Evolutionary conservation across 179 eudicot genomes (phyloP).

Genomic region (Spergularia azorica): DNA sequence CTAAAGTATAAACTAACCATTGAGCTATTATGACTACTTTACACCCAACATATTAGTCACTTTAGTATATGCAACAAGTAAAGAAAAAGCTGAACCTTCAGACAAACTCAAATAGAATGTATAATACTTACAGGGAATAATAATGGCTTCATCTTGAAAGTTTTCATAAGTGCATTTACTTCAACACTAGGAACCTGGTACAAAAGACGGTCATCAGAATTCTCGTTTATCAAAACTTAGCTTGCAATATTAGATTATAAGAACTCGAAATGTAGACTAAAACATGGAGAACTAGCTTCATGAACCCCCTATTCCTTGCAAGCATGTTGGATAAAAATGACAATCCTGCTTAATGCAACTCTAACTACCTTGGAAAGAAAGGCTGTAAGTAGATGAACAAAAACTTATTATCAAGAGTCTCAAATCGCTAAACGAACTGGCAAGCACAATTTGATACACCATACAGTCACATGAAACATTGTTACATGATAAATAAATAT

Average conservation of each 20-base stretch:
- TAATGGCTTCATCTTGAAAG: constrained; percentile 96
- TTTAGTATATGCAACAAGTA: neutral
- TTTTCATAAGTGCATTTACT: constrained; percentile 92
- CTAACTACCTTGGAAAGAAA: neutral
- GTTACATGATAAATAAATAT: no score
- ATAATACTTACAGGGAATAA: constrained; percentile 67
- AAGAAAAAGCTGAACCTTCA: neutral
- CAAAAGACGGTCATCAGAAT: constrained; percentile 11
- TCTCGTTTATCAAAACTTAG: neutral
- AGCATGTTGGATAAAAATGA: neutral
- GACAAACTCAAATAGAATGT: neutral
- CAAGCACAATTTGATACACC: no score
- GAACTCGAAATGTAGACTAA: constrained; percentile 9
- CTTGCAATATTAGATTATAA: neutral
- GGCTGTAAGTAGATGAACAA: no score
- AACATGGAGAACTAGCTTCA: neutral
- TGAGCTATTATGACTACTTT: neutral
- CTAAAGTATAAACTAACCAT: neutral
- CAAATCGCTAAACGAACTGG: no score
- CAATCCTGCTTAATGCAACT: neutral
- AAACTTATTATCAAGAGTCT: no score
- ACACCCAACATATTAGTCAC: neutral
- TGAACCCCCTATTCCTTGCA: neutral
- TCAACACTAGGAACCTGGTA: constrained; percentile 94
- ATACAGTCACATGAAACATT: no score